Conservation (phyloP, 495 filamentous ascomycete species). For the Lasiosphaeria hispida region DNA sequence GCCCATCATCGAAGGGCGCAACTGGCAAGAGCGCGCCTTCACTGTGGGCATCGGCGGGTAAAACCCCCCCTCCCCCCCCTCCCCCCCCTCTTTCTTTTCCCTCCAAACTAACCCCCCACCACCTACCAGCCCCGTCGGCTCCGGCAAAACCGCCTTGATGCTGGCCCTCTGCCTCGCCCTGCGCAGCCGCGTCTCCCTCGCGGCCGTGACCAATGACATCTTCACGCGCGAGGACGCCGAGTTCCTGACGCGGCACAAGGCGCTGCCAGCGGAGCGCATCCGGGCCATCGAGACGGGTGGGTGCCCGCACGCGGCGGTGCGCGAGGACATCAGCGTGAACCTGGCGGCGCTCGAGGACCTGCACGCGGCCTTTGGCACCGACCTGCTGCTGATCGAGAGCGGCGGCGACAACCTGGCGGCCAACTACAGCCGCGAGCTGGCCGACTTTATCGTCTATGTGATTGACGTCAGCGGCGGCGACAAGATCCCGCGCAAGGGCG, state of each 20-base stretch:
- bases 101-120: conserved; percentile 14
- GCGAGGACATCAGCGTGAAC: conserved; percentile 94
- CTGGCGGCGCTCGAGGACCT: conserved; percentile 87
- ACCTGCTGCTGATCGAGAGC: conserved; percentile 84
- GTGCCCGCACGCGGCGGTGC: conserved; percentile 95
- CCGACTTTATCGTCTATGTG: conserved; percentile 97
- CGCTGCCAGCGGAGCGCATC: conserved; percentile 79
- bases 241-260: conserved; percentile 83
- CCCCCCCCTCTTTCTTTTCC: conserved; percentile 3
- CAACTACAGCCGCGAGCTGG: conserved; percentile 90
- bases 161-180: conserved; percentile 80
- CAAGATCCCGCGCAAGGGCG: conserved; percentile 94
- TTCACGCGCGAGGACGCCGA: conserved; percentile 98
- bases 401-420: conserved; percentile 96
- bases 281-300: conserved; percentile 96
- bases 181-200: conserved; percentile 74
- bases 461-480: conserved; percentile 98
- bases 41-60: conserved; percentile 97
- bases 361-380: conserved; percentile 68
- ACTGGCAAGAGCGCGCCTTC: conserved; percentile 90
- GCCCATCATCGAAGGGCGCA: conserved; percentile 81
- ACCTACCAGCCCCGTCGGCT: conserved; percentile 77
- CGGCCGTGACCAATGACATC: conserved; percentile 98
- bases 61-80: conserved; percentile 27
- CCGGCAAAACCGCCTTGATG: conserved; percentile 97